Evolutionary conservation across 1,139 yeast genomes (phyloP).

Genomic region (Candida sojae): DNA sequence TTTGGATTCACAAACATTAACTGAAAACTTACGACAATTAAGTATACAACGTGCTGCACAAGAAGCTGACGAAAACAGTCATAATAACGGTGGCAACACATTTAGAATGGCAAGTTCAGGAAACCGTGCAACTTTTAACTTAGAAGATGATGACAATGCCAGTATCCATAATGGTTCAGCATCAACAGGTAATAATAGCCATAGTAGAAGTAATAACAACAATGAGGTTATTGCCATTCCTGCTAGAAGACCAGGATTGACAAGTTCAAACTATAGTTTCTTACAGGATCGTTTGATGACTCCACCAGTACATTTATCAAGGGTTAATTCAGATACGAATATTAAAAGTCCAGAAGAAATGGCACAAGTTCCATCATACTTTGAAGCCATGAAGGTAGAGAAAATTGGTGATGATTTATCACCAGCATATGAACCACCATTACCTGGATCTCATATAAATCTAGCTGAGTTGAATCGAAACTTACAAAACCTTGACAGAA

Average conservation of each 20-base stretch:
- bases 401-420: slow-evolving; percentile 42
- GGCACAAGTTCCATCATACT: slow-evolving; percentile 80
- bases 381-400: slow-evolving; percentile 62
- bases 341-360: slow-evolving; percentile 25
- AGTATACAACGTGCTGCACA: slow-evolving; percentile 51
- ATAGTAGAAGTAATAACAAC: slow-evolving; percentile 12
- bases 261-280: slow-evolving; percentile 15
- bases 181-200: neutral
- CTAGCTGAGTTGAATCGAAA: slow-evolving; percentile 25
- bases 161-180: slow-evolving; percentile 3
- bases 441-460: slow-evolving; percentile 45
- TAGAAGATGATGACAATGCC: slow-evolving; percentile 36
- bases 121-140: slow-evolving; percentile 44
- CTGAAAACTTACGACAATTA: slow-evolving; percentile 55
- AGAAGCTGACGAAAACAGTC: slow-evolving; percentile 18
- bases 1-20: slow-evolving; percentile 44
- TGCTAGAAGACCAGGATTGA: slow-evolving; percentile 8
- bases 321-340: slow-evolving; percentile 50
- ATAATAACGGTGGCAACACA: neutral
- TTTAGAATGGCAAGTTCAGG: slow-evolving; percentile 8
- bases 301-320: slow-evolving; percentile 60
- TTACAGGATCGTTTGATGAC: slow-evolving; percentile 24
- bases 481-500: slow-evolving; percentile 7
- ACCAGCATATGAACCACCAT: slow-evolving; percentile 62
- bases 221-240: neutral